A percentile compares a stretch with the other conserved stretches of the same genome.
phyloP scores from a whole-genome alignment of 352 stramenopile species.

The Globisporangium takayamanum region DNA sequence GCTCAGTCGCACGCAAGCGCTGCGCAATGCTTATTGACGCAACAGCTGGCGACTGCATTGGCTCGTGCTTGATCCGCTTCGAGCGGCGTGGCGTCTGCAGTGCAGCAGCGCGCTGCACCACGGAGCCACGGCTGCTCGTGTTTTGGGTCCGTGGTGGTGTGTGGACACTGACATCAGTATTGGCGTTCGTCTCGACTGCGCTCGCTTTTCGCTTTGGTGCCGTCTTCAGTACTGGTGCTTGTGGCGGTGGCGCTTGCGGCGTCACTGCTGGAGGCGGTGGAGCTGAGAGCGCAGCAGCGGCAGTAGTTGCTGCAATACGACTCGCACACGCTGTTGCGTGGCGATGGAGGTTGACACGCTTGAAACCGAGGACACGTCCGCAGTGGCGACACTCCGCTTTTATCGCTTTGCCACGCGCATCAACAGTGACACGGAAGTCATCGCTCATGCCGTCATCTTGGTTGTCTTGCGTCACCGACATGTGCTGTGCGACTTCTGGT shows the following conservation, averaged over 20 bases:
- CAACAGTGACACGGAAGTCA: too few relatives aligned
- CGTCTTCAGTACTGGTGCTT: neutral
- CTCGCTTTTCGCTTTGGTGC: too few relatives aligned
- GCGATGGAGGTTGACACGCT: neutral
- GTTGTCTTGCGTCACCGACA: too few relatives aligned
- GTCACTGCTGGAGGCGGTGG: neutral
- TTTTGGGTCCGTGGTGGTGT: too few relatives aligned
- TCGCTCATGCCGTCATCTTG: too few relatives aligned
- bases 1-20: neutral
- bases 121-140: too few relatives aligned
- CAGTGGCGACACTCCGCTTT: constrained; percentile 4
- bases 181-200: too few relatives aligned
- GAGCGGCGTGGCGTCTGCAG: constrained; percentile 6
- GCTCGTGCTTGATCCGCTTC: constrained; percentile 9
- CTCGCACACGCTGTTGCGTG: neutral
- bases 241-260: neutral
- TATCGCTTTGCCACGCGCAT: constrained; percentile 15
- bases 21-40: neutral
- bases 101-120: neutral
- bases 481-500: too few relatives aligned
- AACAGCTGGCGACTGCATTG: neutral
- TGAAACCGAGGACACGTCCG: neutral
- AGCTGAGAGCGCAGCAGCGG: neutral
- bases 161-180: neutral
- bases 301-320: neutral